Evolutionary conservation across 164 flowering plant species (phyloP), one percentile per base, ranked within the genome.

Genomic region (Aristolochia californica): DNA sequence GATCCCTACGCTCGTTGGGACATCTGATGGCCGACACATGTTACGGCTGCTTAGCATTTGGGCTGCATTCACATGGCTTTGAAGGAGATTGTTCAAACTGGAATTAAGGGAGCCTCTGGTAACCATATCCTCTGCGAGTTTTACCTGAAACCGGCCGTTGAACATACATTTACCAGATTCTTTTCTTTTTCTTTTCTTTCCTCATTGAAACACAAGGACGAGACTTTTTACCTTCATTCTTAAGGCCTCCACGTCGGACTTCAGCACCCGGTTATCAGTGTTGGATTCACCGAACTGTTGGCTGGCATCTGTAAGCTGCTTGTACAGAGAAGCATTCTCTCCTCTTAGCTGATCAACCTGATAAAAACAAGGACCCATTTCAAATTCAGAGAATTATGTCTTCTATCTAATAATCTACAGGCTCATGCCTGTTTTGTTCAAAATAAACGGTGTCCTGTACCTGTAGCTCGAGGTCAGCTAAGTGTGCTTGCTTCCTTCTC

Each of bases 231-330:
- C 97, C 83, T 83, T 80, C 51, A 84, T 80, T 76, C 95, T 83
- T 56, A 90, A 52, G 58, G 90, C 87, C 66, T 79, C 93, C 9
- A 90, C 93, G 63, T 80, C 78, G 21, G 95, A 80, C 63, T 80
- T 87, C 16, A 90, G 87, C 22, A 87, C 84, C 15, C 85, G 65
- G 51, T 87, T 77, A 62, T 81, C 75, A 0, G 83, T 78, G 1
- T 65, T 55, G 51, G 97, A 84, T 47, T 81, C 82, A 25, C 67
- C 68, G 45, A 71, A 80, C 43, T 82, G 95, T 20, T 84, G 87
- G 53, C 59, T 65, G 28, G 87, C 84, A 45, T 76, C 69, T 2
- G 72, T 63, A 1, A 79, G 78, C 65, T 83, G 90, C 78, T 85
- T 82, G 73, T 60, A 76, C 57, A 90, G 64, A 52, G 82, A 34